A percentile compares a stretch with the other conserved stretches of the same genome.
Evolutionary conservation across 352 stramenopile species (phyloP).

Genomic region (Phytopythium oedochilum): DNA sequence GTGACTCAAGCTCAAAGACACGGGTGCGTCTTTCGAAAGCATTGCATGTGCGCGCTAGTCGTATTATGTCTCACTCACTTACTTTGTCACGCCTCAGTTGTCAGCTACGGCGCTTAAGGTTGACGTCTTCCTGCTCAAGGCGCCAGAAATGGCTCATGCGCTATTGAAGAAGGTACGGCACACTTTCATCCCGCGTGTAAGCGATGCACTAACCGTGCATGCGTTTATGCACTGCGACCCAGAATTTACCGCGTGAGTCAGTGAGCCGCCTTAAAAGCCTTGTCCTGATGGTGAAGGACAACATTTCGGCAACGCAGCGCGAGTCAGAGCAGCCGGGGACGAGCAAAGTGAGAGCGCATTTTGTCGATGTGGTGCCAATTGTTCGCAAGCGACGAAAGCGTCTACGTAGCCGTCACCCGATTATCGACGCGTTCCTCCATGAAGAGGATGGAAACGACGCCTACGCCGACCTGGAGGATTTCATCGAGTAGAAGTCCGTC

Average conservation of each 20-base stretch:
- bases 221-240: not conserved
- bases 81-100: slow-evolving; percentile 18
- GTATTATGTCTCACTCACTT: not conserved
- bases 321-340: slow-evolving; percentile 6
- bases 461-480: slow-evolving; percentile 72
- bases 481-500: slow-evolving; percentile 44
- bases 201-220: not conserved
- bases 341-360: slow-evolving; percentile 22
- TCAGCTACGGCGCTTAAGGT: slow-evolving; percentile 55
- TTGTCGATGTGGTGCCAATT: slow-evolving; percentile 51
- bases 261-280: slow-evolving; percentile 28
- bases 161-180: slow-evolving; percentile 35
- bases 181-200: not conserved
- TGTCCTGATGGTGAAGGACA: slow-evolving; percentile 32
- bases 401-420: slow-evolving; percentile 59
- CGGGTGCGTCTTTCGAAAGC: slow-evolving; percentile 18
- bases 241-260: slow-evolving; percentile 20
- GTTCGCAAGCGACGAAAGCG: slow-evolving; percentile 47
- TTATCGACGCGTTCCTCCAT: slow-evolving; percentile 71
- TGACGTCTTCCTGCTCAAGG: slow-evolving; percentile 60
- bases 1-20: slow-evolving; percentile 34
- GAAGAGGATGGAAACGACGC: slow-evolving; percentile 68
- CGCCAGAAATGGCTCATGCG: slow-evolving; percentile 26
- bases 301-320: slow-evolving; percentile 19
- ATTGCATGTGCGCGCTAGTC: not conserved